These are phyloP conservation scores for Jamesozyma spencerorum DNA, from an alignment of 805 yeast genomes.

Conservation along the genomic window DNA sequence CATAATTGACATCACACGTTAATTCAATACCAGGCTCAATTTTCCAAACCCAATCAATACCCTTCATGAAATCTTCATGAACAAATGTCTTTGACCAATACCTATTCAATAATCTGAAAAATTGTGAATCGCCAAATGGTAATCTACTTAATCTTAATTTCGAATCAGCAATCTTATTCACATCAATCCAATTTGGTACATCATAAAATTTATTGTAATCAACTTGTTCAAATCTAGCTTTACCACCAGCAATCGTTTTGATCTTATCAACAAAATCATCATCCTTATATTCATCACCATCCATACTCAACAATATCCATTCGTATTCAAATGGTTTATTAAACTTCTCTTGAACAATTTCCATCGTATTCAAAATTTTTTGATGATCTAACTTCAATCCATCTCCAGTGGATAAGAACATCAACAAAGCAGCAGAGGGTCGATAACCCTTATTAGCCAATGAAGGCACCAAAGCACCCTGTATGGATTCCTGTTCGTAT, in stretches of 20 bases:
- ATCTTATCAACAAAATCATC: constrained; percentile 51
- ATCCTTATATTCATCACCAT: constrained; percentile 65
- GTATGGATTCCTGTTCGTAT: constrained; percentile 1
- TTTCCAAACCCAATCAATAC: constrained; percentile 80
- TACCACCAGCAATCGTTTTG: constrained; percentile 41
- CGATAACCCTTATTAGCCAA: constrained; percentile 10
- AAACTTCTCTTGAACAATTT: constrained; percentile 69
- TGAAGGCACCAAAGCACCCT: constrained; percentile 3
- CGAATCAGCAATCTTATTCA: constrained; percentile 49
- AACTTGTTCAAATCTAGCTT: constrained; percentile 6
- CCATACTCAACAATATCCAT: constrained; percentile 69
- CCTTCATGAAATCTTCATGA: constrained; percentile 50
- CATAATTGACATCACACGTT: constrained; percentile 66
- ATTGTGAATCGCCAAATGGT: constrained; percentile 62
- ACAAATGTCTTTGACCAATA: constrained; percentile 72
- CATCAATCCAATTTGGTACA: constrained; percentile 69
- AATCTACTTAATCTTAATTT: constrained; percentile 50
- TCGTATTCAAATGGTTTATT: constrained; percentile 69
- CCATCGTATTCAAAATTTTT: constrained; percentile 49
- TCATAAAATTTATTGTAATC: constrained; percentile 41
- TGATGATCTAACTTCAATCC: constrained; percentile 50
- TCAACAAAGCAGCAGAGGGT: constrained; percentile 33
- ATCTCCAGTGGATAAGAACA: constrained; percentile 37
- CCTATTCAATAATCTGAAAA: constrained; percentile 79
- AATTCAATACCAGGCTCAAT: constrained; percentile 74